Percentiles rank a stretch among this genome's conserved stretches.
Conservation (phyloP, 768 basidiomycete species). For the Brasilioporus rufonigricans region DNA sequence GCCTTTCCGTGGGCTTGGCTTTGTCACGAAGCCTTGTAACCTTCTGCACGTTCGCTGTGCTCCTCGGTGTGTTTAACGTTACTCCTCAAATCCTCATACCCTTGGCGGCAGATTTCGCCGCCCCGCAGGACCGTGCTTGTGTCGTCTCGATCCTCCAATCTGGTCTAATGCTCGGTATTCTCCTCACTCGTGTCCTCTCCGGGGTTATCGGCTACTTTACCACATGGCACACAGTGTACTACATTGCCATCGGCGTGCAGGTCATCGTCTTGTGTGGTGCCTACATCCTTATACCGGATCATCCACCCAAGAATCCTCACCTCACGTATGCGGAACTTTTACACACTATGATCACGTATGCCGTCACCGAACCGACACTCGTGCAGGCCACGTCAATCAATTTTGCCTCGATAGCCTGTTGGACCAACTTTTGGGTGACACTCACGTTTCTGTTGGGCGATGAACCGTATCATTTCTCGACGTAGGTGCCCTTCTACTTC, state of each 20-base stretch:
- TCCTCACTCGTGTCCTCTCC: conserved; percentile 31
- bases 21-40: conserved; percentile 31
- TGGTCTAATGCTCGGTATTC: conserved; percentile 29
- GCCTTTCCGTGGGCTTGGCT: conserved; percentile 41
- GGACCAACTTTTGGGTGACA: conserved; percentile 39
- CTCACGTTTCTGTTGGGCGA: conserved; percentile 46
- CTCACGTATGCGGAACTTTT: conserved; percentile 37
- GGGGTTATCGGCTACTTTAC: conserved; percentile 43
- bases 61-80: conserved; percentile 40
- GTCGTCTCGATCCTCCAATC: conserved; percentile 35
- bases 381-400: conserved; percentile 33
- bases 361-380: conserved; percentile 42
- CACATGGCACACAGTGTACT: conserved; percentile 41
- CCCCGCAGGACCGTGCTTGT: conserved; percentile 20
- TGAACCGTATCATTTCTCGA: conserved; percentile 38
- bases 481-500: conserved; percentile 15
- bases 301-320: conserved; percentile 37
- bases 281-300: conserved; percentile 40
- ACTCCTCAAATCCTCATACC: conserved; percentile 41
- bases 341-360: conserved; percentile 38
- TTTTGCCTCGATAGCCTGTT: conserved; percentile 30
- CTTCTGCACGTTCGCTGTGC: conserved; percentile 35
- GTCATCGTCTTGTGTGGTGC: conserved; percentile 25
- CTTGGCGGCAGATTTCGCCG: conserved; percentile 44
- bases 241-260: conserved; percentile 39